These are phyloP conservation scores for Hypericum perforatum DNA, from an alignment of 345 rosid genomes.

Conservation along the genomic window DNA sequence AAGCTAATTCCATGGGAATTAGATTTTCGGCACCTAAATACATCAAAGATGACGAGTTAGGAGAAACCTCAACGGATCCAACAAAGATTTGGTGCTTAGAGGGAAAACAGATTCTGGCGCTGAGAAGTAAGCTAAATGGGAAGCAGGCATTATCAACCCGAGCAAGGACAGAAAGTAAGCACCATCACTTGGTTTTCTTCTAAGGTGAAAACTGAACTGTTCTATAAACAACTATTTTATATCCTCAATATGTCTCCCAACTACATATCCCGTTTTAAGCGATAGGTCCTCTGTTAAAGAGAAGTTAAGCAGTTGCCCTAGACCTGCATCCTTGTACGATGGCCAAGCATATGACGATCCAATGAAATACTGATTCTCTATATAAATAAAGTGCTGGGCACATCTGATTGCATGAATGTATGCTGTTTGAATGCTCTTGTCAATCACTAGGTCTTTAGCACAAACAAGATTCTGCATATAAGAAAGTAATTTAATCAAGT, in stretches of 20 bases:
- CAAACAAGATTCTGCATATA: conserved; percentile 69
- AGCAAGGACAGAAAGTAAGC: no score
- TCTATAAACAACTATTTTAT: no score
- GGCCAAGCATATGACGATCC: conserved; percentile 92
- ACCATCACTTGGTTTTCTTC: no score
- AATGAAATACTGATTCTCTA: conserved; percentile 82
- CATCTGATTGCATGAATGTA: conserved; percentile 83
- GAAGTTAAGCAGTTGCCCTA: conserved; percentile 2
- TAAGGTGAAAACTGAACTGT: no score
- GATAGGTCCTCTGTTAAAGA: background rate
- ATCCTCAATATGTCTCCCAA: no score
- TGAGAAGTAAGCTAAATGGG: no score
- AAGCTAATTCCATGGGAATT: conserved; percentile 80
- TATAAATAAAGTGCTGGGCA: conserved; percentile 73
- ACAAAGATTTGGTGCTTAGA: background rate
- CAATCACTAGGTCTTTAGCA: conserved; percentile 74
- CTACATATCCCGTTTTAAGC: background rate
- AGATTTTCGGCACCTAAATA: conserved; percentile 74
- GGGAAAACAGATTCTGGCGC: no score
- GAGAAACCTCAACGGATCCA: background rate
- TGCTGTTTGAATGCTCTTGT: conserved; percentile 84
- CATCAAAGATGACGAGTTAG: conserved; percentile 1
- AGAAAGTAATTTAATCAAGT: background rate
- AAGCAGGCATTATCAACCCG: no score
- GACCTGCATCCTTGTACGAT: conserved; percentile 69